phyloP scores from a whole-genome alignment of 768 basidiomycete species.

The Lactarius hengduanensis region DNA sequence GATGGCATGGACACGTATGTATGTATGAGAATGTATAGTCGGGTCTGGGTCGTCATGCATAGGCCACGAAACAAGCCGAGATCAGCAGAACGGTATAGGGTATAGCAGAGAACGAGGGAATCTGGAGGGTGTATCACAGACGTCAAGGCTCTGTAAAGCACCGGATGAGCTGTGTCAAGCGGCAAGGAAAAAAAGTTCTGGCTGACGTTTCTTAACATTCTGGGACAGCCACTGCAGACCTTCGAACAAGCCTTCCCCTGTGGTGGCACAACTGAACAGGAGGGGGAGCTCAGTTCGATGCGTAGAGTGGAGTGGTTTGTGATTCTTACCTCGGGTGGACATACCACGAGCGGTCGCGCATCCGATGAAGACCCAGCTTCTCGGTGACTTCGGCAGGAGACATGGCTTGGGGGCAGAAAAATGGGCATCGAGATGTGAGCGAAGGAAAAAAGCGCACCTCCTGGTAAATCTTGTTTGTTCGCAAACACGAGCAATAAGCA shows the following conservation, averaged over 20 bases:
- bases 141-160: constrained; percentile 20
- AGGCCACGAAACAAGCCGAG: constrained; percentile 24
- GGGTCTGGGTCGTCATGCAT: constrained; percentile 21
- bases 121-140: constrained; percentile 4
- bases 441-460: constrained; percentile 57
- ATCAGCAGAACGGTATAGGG: constrained; percentile 32
- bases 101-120: constrained; percentile 29
- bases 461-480: constrained; percentile 98
- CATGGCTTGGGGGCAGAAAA: constrained; percentile 63
- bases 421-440: not conserved
- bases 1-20: constrained; percentile 20
- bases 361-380: constrained; percentile 90
- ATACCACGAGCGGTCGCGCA: constrained; percentile 99
- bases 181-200: constrained; percentile 36
- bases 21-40: constrained; percentile 15
- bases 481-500: constrained; percentile 97
- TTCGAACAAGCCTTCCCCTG: constrained; percentile 95
- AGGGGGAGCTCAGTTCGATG: not conserved
- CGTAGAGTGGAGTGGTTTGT: not conserved
- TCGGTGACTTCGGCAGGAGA: constrained; percentile 99
- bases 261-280: constrained; percentile 81
- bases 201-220: constrained; percentile 92
- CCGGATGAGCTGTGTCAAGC: not conserved
- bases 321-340: constrained; percentile 88
- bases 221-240: constrained; percentile 97